phyloP scores from a whole-genome alignment of 2,329 filamentous ascomycete species.

The Trichoderma gracile region DNA sequence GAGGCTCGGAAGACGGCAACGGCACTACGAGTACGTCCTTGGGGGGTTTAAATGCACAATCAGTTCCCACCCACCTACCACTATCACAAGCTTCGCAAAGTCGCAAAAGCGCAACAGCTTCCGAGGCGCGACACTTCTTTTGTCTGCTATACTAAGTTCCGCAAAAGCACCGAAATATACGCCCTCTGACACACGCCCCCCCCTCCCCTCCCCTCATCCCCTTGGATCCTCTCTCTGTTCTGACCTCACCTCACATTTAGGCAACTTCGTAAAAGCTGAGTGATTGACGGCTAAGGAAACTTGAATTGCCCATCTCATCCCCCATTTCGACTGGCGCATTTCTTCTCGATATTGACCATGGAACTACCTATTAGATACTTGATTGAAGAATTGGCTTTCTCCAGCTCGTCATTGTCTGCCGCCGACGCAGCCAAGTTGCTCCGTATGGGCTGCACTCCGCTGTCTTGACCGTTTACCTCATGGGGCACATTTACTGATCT shows the following conservation, averaged over 20 bases:
- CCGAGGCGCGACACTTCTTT: neutral
- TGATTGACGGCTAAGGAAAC: no score
- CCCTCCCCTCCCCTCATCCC: neutral
- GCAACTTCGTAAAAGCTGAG: no score
- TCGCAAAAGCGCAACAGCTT: slow-evolving; percentile 6
- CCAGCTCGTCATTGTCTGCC: neutral
- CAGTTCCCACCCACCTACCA: neutral
- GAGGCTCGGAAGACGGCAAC: neutral
- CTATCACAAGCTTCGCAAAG: slow-evolving; percentile 22
- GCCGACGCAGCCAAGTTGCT: neutral
- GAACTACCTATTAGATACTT: no score
- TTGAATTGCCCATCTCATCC: neutral
- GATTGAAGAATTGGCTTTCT: no score
- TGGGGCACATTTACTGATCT: no score
- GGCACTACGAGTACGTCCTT: slow-evolving; percentile 3
- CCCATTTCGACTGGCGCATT: neutral
- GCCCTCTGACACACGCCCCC: neutral
- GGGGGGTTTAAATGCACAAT: slow-evolving; percentile 14
- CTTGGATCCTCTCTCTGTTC: no score
- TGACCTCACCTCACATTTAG: neutral
- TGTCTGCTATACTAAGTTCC: neutral
- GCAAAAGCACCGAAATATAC: neutral
- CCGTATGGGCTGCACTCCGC: neutral
- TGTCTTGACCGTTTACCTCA: no score
- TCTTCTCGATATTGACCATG: neutral